phyloP scores from a whole-genome alignment of 306 rosid genomes.

The Lithocarpus polystachyus region DNA sequence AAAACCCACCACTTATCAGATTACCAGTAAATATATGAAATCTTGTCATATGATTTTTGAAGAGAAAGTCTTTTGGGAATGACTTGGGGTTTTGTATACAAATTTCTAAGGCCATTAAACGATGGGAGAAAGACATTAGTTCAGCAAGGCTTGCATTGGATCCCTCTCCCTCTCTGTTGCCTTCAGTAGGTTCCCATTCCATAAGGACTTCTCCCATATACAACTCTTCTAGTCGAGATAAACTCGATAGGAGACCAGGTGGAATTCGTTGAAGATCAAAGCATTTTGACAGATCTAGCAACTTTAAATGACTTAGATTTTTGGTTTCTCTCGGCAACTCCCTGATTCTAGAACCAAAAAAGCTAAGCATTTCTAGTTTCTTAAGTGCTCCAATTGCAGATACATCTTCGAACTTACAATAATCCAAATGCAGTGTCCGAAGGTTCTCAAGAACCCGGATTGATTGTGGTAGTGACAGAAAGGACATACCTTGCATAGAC shows the following conservation, averaged over 20 bases:
- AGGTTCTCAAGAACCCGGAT: background rate
- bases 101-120: background rate
- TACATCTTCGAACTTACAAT: background rate
- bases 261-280: background rate
- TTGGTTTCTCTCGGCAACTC: background rate
- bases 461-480: background rate
- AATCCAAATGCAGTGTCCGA: background rate
- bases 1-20: background rate
- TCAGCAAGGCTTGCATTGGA: constrained; percentile 16
- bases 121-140: constrained; percentile 6
- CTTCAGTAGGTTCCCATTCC: background rate
- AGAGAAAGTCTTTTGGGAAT: too few species aligned
- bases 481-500: background rate
- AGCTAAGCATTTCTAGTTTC: background rate
- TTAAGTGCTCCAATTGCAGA: background rate
- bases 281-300: background rate
- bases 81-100: background rate
- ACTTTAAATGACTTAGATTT: background rate
- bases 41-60: too few species aligned
- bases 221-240: background rate
- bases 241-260: background rate
- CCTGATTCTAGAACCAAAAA: background rate
- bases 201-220: too few species aligned
- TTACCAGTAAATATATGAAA: too few species aligned
- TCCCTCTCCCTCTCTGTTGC: background rate